Evolutionary conservation across 345 rosid species (phyloP).

Genomic region (Iberis pinnata): DNA sequence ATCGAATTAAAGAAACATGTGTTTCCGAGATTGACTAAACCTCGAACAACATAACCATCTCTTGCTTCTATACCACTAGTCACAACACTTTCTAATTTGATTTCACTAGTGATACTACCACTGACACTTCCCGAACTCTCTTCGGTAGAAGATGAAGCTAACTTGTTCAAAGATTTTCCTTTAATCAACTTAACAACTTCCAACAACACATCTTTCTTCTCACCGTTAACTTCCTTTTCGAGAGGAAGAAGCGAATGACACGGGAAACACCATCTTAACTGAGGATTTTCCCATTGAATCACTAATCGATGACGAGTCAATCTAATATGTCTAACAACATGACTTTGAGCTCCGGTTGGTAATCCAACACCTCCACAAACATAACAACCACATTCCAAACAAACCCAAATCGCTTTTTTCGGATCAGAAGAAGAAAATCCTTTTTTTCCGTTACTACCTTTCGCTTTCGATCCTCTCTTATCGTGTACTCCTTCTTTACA

Average conservation of each 20-base stretch:
- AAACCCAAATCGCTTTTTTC: conserved; percentile 77
- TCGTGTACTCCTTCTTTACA: conserved; percentile 57
- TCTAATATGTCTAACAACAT: conserved; percentile 63
- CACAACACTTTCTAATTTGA: conserved; percentile 30
- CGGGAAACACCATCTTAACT: conserved; percentile 76
- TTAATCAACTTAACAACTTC: conserved; percentile 62
- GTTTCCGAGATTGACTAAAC: conserved; percentile 89
- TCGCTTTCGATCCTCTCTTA: conserved; percentile 59
- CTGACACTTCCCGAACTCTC: conserved; percentile 63
- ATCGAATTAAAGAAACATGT: conserved; percentile 96
- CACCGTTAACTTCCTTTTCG: conserved; percentile 63
- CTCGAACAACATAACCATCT: conserved; percentile 56
- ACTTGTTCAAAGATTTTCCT: conserved; percentile 32
- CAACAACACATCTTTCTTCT: conserved; percentile 42
- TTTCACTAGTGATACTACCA: conserved; percentile 47
- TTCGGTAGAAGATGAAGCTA: conserved; percentile 43
- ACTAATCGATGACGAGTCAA: conserved; percentile 60
- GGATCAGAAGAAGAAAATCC: conserved; percentile 39
- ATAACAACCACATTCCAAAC: conserved; percentile 87
- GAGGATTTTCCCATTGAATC: conserved; percentile 76
- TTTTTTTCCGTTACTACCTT: conserved; percentile 60
- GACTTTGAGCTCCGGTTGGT: conserved; percentile 70
- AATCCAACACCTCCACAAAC: conserved; percentile 87
- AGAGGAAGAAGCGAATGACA: conserved; percentile 58
- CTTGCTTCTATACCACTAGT: conserved; percentile 37